A percentile compares a stretch with the other conserved stretches of the same genome.
These are phyloP conservation scores for Entrophospora sp. DNA, from an alignment of 192 early-diverging fungal species.

Conservation along the genomic window DNA sequence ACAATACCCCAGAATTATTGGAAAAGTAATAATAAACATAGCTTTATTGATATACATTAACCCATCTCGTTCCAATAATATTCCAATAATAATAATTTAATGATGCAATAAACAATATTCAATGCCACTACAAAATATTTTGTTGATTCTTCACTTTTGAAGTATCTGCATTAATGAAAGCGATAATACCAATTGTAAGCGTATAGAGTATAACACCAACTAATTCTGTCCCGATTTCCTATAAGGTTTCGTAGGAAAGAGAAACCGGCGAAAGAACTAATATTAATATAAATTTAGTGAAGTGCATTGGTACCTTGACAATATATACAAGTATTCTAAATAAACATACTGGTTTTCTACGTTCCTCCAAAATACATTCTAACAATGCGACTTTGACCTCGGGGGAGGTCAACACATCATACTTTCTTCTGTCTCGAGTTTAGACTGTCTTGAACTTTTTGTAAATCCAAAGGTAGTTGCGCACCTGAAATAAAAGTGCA, in stretches of 20 bases:
- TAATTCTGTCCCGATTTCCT: slow-evolving; percentile 8
- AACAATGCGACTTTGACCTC: background rate
- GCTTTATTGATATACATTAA: slow-evolving; percentile 6
- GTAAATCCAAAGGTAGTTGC: background rate
- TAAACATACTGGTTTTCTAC: slow-evolving; percentile 3
- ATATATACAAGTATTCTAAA: background rate
- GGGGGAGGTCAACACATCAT: background rate
- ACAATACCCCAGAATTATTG: background rate
- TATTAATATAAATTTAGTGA: background rate
- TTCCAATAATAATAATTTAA: slow-evolving; percentile 1
- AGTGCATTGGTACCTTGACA: slow-evolving; percentile 1
- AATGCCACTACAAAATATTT: slow-evolving; percentile 4
- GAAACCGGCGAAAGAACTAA: background rate
- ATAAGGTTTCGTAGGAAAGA: background rate
- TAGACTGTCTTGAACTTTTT: background rate
- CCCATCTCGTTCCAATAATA: background rate
- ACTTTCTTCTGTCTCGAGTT: background rate
- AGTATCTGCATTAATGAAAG: background rate
- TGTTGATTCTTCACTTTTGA: background rate
- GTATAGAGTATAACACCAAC: background rate
- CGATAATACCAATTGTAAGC: background rate
- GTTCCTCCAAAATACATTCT: background rate
- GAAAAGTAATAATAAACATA: background rate
- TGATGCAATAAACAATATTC: background rate
- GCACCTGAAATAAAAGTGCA: background rate